phyloP scores from a whole-genome alignment of 192 early-diverging fungal genomes.

The Linnemannia schmuckeri region DNA sequence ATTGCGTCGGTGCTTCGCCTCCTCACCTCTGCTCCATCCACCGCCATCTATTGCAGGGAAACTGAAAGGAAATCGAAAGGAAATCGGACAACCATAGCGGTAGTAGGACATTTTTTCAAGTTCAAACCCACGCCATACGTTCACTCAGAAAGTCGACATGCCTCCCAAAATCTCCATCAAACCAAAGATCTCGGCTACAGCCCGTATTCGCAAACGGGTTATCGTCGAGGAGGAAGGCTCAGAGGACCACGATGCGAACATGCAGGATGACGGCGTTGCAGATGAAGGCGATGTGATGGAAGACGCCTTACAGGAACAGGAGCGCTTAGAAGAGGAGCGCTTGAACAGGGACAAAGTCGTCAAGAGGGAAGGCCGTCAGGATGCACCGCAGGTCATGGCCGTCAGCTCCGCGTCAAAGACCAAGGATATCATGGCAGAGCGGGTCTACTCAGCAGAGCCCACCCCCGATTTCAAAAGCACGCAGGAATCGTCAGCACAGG shows the following conservation, averaged over 20 bases:
- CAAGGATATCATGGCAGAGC: background rate
- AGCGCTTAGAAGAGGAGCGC: constrained; percentile 50
- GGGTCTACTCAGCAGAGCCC: background rate
- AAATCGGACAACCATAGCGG: background rate
- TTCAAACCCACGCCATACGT: background rate
- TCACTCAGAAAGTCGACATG: constrained; percentile 12
- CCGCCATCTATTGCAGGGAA: background rate
- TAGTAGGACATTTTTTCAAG: background rate
- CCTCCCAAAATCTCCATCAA: constrained; percentile 46
- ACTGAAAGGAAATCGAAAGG: too few species aligned
- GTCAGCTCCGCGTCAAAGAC: background rate
- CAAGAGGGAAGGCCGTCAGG: constrained; percentile 7
- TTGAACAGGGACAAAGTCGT: constrained; percentile 20
- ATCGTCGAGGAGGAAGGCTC: constrained; percentile 26
- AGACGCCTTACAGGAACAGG: constrained; percentile 30
- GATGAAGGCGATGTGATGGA: constrained; percentile 33
- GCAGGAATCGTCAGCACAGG: constrained; percentile 16
- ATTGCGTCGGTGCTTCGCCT: background rate
- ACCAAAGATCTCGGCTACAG: constrained; percentile 24
- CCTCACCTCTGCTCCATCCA: background rate
- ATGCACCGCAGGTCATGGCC: background rate
- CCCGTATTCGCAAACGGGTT: constrained; percentile 37
- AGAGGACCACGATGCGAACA: constrained; percentile 15
- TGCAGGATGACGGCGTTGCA: constrained; percentile 3
- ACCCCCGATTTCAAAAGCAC: background rate